phyloP scores from a whole-genome alignment of 2,329 filamentous ascomycete species.

The Talaromyces funiculosus region DNA sequence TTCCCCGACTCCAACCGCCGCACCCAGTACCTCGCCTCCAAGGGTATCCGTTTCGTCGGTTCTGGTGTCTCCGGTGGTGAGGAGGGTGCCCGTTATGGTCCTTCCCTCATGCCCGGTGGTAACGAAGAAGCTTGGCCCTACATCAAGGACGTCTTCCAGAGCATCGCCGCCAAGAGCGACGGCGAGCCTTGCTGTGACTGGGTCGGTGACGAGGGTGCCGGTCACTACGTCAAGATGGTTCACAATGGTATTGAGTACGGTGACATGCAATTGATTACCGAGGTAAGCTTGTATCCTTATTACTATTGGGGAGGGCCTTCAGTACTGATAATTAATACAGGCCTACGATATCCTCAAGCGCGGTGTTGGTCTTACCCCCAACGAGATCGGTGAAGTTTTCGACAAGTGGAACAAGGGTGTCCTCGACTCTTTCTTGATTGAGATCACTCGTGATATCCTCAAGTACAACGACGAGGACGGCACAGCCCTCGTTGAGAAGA shows the following conservation, averaged over 20 bases:
- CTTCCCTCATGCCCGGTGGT: conserved; percentile 97
- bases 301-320: not conserved
- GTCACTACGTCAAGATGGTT: conserved; percentile 99
- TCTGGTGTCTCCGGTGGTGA: conserved; percentile 98
- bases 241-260: conserved; percentile 99
- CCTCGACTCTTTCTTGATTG: conserved; percentile 97
- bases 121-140: conserved; percentile 96
- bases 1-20: conserved; percentile 98
- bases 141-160: conserved; percentile 99
- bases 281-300: conserved; percentile 56
- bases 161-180: conserved; percentile 95
- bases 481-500: conserved; percentile 91
- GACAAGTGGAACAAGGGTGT: conserved; percentile 98
- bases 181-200: conserved; percentile 98
- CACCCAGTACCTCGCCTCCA: conserved; percentile 75
- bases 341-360: conserved; percentile 99
- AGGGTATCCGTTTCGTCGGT: conserved; percentile 94
- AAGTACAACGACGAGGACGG: conserved; percentile 97
- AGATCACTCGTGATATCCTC: conserved; percentile 98
- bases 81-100: conserved; percentile 96
- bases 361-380: conserved; percentile 77
- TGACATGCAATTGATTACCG: conserved; percentile 99
- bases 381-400: conserved; percentile 95
- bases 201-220: conserved; percentile 98
- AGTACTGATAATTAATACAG: conserved; percentile 43